Evolutionary conservation across 2,329 filamentous ascomycete genomes (phyloP).

Genomic region (Apiospora marii): DNA sequence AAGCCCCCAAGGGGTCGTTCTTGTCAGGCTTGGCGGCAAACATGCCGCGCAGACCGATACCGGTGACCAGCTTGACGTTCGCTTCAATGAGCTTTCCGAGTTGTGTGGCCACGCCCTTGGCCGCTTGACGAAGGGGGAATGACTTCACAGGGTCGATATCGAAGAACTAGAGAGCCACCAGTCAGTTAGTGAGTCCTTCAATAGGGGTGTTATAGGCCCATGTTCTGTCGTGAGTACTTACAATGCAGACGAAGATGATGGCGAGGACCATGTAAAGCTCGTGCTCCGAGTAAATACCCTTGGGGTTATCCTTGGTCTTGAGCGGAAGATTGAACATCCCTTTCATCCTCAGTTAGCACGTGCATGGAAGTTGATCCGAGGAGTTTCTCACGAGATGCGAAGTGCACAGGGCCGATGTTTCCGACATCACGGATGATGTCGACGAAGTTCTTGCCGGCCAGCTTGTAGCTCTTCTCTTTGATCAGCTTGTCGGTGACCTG

Average conservation of each 20-base stretch:
- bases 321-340: slow-evolving; percentile 69
- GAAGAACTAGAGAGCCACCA: slow-evolving; percentile 54
- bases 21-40: slow-evolving; percentile 60
- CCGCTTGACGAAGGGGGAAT: slow-evolving; percentile 68
- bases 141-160: slow-evolving; percentile 72
- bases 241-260: slow-evolving; percentile 68
- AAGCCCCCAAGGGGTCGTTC: slow-evolving; percentile 64
- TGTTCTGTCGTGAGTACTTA: neutral
- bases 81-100: slow-evolving; percentile 69
- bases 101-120: slow-evolving; percentile 63
- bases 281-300: slow-evolving; percentile 63
- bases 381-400: slow-evolving; percentile 56
- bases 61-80: slow-evolving; percentile 67
- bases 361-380: neutral
- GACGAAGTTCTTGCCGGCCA: slow-evolving; percentile 68
- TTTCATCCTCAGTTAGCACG: neutral
- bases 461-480: slow-evolving; percentile 68
- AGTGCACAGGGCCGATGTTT: slow-evolving; percentile 71
- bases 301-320: slow-evolving; percentile 67
- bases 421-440: slow-evolving; percentile 76
- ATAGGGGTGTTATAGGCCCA: neutral
- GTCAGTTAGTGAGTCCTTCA: neutral
- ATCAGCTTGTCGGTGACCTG: slow-evolving; percentile 69
- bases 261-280: slow-evolving; percentile 70
- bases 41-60: slow-evolving; percentile 55